These are phyloP conservation scores for Epichloe glyceriae DNA, from an alignment of 2,329 filamentous ascomycete species.

Conservation along the genomic window DNA sequence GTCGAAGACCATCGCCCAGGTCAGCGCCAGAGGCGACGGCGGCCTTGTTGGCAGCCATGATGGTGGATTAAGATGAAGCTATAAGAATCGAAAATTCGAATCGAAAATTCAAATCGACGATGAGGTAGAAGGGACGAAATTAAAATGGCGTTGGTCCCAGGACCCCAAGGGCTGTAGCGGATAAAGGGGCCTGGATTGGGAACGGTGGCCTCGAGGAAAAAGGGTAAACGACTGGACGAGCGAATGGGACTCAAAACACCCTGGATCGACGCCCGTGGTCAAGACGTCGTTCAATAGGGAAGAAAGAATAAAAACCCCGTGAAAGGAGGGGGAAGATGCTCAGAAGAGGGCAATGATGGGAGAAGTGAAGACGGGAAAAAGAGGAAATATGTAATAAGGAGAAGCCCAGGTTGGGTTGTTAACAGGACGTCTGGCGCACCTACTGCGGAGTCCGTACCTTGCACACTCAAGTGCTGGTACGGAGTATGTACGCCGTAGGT, in stretches of 20 bases:
- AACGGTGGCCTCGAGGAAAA: neutral
- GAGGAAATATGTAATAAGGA: constrained; percentile 8
- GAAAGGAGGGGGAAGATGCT: constrained; percentile 6
- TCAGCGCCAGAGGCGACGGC: constrained; percentile 48
- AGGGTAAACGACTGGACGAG: constrained; percentile 24
- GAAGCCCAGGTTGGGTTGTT: neutral
- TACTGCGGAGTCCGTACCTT: neutral
- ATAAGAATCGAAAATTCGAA: neutral
- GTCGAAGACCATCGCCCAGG: constrained; percentile 40
- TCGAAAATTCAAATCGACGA: neutral
- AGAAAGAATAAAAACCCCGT: constrained; percentile 9
- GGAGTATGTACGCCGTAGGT: no score
- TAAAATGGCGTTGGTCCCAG: neutral
- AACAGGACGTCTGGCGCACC: neutral
- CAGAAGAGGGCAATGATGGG: constrained; percentile 11
- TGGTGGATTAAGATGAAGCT: constrained; percentile 6
- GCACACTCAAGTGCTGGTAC: neutral
- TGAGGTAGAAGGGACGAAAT: constrained; percentile 3
- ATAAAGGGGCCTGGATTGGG: constrained; percentile 1
- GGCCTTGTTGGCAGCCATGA: constrained; percentile 43
- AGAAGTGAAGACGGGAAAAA: constrained; percentile 9
- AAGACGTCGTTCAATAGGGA: constrained; percentile 14
- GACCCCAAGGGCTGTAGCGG: neutral
- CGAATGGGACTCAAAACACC: constrained; percentile 17
- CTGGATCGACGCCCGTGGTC: constrained; percentile 11